phyloP scores from a whole-genome alignment of 352 stramenopile species.

The Phytophthora citricola region DNA sequence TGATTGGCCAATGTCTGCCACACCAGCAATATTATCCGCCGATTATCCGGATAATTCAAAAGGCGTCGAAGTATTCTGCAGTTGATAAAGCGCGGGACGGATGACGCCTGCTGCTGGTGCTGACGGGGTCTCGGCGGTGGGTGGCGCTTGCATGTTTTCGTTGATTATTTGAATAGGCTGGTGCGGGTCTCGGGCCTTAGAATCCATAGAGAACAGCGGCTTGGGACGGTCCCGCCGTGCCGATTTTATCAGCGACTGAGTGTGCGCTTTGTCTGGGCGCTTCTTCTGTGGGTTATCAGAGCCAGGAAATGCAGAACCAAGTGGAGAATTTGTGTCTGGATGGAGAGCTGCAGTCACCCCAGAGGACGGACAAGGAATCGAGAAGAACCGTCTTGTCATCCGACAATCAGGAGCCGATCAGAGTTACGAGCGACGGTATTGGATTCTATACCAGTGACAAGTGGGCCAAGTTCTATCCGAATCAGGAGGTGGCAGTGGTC shows the following conservation, averaged over 20 bases:
- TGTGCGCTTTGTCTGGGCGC: slow-evolving; percentile 10
- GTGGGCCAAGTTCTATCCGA: slow-evolving; percentile 66
- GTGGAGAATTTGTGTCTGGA: slow-evolving; percentile 31
- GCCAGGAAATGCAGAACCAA: slow-evolving; percentile 43
- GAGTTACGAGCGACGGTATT: slow-evolving; percentile 37
- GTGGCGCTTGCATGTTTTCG: slow-evolving; percentile 23
- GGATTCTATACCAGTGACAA: slow-evolving; percentile 51
- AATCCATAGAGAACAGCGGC: slow-evolving; percentile 24
- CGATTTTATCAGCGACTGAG: slow-evolving; percentile 16
- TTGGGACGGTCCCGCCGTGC: not conserved
- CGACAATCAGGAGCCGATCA: slow-evolving; percentile 13
- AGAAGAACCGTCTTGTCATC: slow-evolving; percentile 6
- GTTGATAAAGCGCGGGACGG: slow-evolving; percentile 19
- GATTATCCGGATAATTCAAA: slow-evolving; percentile 31
- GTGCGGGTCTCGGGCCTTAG: not conserved
- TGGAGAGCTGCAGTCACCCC: slow-evolving; percentile 2
- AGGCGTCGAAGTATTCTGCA: not conserved
- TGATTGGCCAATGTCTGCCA: slow-evolving; percentile 8
- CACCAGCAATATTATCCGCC: slow-evolving; percentile 14
- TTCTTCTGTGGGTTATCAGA: slow-evolving; percentile 21
- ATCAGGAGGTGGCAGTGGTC: slow-evolving; percentile 61
- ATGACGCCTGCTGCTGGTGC: slow-evolving; percentile 20
- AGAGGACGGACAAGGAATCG: slow-evolving; percentile 1
- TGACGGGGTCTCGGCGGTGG: slow-evolving; percentile 28
- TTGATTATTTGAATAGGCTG: slow-evolving; percentile 8